Evolutionary conservation across 768 basidiomycete species (phyloP), one percentile per base, ranked within the genome.

Genomic region (Leccinum arenicola): DNA sequence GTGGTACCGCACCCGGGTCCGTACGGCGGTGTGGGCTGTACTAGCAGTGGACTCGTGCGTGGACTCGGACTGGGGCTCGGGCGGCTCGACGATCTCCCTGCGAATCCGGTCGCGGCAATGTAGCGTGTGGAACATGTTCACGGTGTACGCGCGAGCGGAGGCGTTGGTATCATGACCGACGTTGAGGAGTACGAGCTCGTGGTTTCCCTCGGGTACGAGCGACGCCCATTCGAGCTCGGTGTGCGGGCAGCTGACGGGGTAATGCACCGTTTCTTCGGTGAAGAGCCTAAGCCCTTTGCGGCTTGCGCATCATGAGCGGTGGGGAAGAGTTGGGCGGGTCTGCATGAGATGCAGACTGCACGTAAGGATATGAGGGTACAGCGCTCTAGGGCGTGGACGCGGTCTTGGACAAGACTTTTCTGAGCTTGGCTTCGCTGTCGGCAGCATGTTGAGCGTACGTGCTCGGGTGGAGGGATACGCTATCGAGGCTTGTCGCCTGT

Each of bases 391-490:
- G 64, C 49, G 67, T 52, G 19, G 73, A 69, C 10, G 73, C 64
- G 21, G 78, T 78, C 81, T 85, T 76, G 25, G 83, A 83, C 53
- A 91, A 74, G 50, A 83, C 85, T 65, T 84, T 84, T 77, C 84
- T 78, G 25, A 90, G 81, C 82, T 91, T 89, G 43, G 87, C 88
- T 73, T 91, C 85, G 65, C 88, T 89, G 72, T 89, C 84, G 4
- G 84, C 83, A 35, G 84, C 83, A 36, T 82, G 82, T 58, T 83
- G 81, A 1, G 84, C 83, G 68, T 87, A 87, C 85, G 88, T 84
- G 66, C 77, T 81, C 1, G 83, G 84, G 73, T 91, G 89, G 1
- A 92, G 76, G 1, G 83, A 75, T 29, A 92, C 80, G 65, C 78
- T 79, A 64, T 83, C 80, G 54, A 92, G 78, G 73, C 81, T 87